Evolutionary conservation across 768 basidiomycete genomes (phyloP), one percentile per base, ranked within the genome.

Genomic region (Calocera viscosa): DNA sequence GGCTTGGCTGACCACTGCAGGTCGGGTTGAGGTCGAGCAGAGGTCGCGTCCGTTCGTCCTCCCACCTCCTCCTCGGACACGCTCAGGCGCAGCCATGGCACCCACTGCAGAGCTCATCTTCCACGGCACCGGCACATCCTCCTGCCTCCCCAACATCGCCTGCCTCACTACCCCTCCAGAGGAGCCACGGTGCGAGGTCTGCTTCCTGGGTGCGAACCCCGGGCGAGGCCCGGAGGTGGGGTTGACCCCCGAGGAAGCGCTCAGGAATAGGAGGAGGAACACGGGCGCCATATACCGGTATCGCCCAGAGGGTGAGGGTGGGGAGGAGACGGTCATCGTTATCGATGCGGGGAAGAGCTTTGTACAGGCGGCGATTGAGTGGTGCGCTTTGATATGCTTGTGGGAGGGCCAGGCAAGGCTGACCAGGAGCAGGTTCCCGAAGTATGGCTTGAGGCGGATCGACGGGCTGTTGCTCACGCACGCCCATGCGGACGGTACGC

Each of bases 291-390:
- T 87, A 1, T 70, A 92, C 65, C 79, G 86, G 63, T 76, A 84
- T 67, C 72, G 67, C 49, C 80, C 14, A 19, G 43, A 71, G 70
- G 77, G 79, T 8, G 19, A 5, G 16, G 68, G 78, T 77, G 65
- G 75, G 71, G 64, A 75, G 70, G 72, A 82, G 47, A 90, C 88
- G 72, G 91, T 88, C 17, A 80, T 93, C 66, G 82, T 92, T 16
- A 85, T 93, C 71, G 91, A 93, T 76, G 88, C 85, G 22, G 91
- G 91, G 64, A 93, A 93, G 78, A 91, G 86, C 67, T 93, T 92
- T 75, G 84, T 85, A 72, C 78, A 78, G 12, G 78, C 82, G 30
- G 80, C 82, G 3, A 67, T 79, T 35, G 68, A 68, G 28, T 60
- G 53, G 53, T 30, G 19, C 11, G 53, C 19, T 5, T 30, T 11